A percentile compares a stretch with the other conserved stretches of the same genome.
Conservation (phyloP, 805 yeast species). For the Peterozyma toletana region DNA sequence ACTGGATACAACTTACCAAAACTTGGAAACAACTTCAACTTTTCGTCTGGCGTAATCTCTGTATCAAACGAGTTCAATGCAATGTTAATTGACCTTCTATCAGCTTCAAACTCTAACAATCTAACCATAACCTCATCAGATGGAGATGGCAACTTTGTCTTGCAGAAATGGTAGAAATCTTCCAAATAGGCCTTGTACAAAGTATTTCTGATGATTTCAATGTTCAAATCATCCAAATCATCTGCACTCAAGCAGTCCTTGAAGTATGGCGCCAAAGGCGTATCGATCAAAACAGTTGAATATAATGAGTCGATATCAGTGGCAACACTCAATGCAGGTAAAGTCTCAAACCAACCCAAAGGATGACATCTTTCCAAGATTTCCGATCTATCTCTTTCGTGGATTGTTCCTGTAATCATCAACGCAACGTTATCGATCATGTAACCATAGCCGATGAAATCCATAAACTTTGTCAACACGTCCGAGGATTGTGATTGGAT, state of each 20-base stretch:
- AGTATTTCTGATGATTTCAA: slow-evolving; percentile 88
- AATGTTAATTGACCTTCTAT: slow-evolving; percentile 88
- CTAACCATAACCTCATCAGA: slow-evolving; percentile 75
- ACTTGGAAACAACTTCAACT: slow-evolving; percentile 65
- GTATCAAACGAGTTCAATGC: slow-evolving; percentile 83
- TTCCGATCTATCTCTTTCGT: slow-evolving; percentile 86
- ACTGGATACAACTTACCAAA: slow-evolving; percentile 79
- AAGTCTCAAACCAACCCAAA: slow-evolving; percentile 96
- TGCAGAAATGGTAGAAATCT: slow-evolving; percentile 68
- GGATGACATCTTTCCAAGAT: slow-evolving; percentile 91
- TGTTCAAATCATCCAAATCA: slow-evolving; percentile 90
- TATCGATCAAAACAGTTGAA: slow-evolving; percentile 87
- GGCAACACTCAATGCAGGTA: slow-evolving; percentile 91
- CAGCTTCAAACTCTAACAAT: slow-evolving; percentile 86
- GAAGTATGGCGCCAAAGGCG: slow-evolving; percentile 96
- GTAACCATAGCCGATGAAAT: slow-evolving; percentile 89
- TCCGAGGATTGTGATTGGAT: slow-evolving; percentile 79
- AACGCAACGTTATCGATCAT: slow-evolving; percentile 97
- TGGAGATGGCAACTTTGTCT: slow-evolving; percentile 58
- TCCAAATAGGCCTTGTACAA: slow-evolving; percentile 90
- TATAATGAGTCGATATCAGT: slow-evolving; percentile 92
- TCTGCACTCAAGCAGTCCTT: slow-evolving; percentile 80
- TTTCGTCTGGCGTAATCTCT: slow-evolving; percentile 69
- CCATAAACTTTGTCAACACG: slow-evolving; percentile 75
- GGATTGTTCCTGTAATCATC: slow-evolving; percentile 95